Conservation (phyloP, 1,139 yeast species). For the Pichia kudriavzevii region DNA sequence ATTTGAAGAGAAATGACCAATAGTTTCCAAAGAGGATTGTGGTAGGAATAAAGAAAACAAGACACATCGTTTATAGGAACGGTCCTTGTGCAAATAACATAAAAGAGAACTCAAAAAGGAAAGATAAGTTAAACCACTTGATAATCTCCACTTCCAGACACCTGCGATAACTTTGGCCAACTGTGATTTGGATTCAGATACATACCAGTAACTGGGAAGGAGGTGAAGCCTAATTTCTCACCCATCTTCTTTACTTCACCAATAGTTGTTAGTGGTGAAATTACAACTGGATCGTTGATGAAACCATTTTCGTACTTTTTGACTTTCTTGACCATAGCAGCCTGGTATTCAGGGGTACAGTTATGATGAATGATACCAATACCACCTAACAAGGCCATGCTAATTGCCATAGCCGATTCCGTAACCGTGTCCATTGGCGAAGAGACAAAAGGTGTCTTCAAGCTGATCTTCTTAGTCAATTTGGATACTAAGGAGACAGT, state of each 20-base stretch:
- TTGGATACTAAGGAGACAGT: constrained; percentile 71
- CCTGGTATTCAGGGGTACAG: constrained; percentile 94
- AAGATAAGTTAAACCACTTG: not conserved
- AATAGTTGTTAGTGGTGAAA: constrained; percentile 68
- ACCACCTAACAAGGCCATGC: constrained; percentile 98
- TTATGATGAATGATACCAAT: constrained; percentile 98
- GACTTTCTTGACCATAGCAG: constrained; percentile 94
- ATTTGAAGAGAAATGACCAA: constrained; percentile 35
- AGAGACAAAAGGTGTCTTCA: constrained; percentile 91
- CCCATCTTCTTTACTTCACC: constrained; percentile 73
- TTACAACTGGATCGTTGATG: constrained; percentile 87
- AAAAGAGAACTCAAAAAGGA: constrained; percentile 1
- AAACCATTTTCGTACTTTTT: constrained; percentile 97
- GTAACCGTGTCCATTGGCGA: constrained; percentile 99
- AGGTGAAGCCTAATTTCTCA: constrained; percentile 77
- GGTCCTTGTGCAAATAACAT: constrained; percentile 44
- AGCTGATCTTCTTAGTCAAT: constrained; percentile 82
- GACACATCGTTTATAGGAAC: constrained; percentile 64
- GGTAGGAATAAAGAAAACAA: constrained; percentile 99
- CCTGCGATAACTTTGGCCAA: no score
- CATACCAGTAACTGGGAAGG: constrained; percentile 99
- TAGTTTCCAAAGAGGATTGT: constrained; percentile 93
- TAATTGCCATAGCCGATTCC: constrained; percentile 93
- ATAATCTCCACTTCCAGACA: constrained; percentile 1
- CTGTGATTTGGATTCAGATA: no score